Evolutionary conservation across 2,329 filamentous ascomycete species (phyloP), one percentile per base, ranked within the genome.

Genomic region (Dendrostoma leiphaemia): DNA sequence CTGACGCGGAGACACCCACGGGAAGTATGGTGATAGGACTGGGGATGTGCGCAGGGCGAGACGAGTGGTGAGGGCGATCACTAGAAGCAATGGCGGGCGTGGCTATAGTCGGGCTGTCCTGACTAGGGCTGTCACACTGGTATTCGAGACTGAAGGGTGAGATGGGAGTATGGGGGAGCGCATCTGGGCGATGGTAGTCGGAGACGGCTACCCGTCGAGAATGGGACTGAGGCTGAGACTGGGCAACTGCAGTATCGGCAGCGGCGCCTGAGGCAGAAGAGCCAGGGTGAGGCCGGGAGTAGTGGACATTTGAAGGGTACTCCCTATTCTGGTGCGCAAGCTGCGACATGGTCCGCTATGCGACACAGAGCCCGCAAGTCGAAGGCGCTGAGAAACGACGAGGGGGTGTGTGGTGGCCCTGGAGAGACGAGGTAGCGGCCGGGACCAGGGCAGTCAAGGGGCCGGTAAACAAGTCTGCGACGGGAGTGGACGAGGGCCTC

Each of bases 321-420:
- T 76, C 69, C 65, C 71, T 70, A 67, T 68, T 69, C 68, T 73
- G 74, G 70, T 72, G 71, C 68, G 72, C 71, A 73, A 74, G 74
- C 71, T 80, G 78, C 71, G 77, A 78, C 77, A 80, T 79, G 73
- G 71, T 76, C 69, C 68, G 67, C 73, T 70, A 72, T 72, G 70
- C 70, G 64, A 54, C 32, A 41, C 35, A 47, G 60, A 28, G 31
- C 40, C 34, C 41, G 24, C 31, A 40, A 29, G 24, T 26, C 17
- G 23, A 48, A n/a, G 45, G 45, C 32, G 37, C n/a, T 13, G 31
- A 40, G 41, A 44, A 26, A 31, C 43, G 38, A 37, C 48, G 53
- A 48, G 32, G 52, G 51, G n/a, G 45, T 29, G 46, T 28, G 38
- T 41, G 21, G n/a, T 26, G 38, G 38, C 38, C 38, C 38, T 26